Conservation (phyloP, 371 early-diverging fungal species). For the Mycotypha africana region DNA sequence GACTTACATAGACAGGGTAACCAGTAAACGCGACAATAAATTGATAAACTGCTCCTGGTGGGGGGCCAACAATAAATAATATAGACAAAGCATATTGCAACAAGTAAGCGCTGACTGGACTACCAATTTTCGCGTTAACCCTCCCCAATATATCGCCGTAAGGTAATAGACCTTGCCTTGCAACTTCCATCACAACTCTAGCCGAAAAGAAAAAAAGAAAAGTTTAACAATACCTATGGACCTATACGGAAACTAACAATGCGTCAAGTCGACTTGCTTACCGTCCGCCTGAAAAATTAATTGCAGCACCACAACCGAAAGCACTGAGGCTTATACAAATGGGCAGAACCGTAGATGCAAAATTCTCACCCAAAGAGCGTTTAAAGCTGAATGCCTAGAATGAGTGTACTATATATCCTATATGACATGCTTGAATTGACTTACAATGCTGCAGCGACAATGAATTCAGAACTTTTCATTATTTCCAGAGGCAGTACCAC, state of each 20-base stretch:
- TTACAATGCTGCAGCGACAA: slow-evolving; percentile 42
- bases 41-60: slow-evolving; percentile 37
- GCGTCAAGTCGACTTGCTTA: no score
- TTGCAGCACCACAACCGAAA: slow-evolving; percentile 32
- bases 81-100: slow-evolving; percentile 30
- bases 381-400: slow-evolving; percentile 21
- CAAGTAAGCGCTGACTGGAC: slow-evolving; percentile 35
- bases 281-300: slow-evolving; percentile 26
- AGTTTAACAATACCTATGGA: no score
- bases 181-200: slow-evolving; percentile 37
- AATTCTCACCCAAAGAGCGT: slow-evolving; percentile 30
- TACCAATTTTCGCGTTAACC: slow-evolving; percentile 23
- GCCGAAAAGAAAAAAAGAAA: neutral
- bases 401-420: neutral
- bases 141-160: slow-evolving; percentile 33
- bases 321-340: slow-evolving; percentile 30
- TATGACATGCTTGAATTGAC: neutral
- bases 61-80: slow-evolving; percentile 30
- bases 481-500: slow-evolving; percentile 23
- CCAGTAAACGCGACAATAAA: slow-evolving; percentile 35
- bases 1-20: slow-evolving; percentile 32
- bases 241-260: no score
- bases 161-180: slow-evolving; percentile 34
- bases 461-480: slow-evolving; percentile 33
- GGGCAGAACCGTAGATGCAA: slow-evolving; percentile 29